Evolutionary conservation across 2,329 filamentous ascomycete genomes (phyloP).

Genomic region (Penicillium palitans): DNA sequence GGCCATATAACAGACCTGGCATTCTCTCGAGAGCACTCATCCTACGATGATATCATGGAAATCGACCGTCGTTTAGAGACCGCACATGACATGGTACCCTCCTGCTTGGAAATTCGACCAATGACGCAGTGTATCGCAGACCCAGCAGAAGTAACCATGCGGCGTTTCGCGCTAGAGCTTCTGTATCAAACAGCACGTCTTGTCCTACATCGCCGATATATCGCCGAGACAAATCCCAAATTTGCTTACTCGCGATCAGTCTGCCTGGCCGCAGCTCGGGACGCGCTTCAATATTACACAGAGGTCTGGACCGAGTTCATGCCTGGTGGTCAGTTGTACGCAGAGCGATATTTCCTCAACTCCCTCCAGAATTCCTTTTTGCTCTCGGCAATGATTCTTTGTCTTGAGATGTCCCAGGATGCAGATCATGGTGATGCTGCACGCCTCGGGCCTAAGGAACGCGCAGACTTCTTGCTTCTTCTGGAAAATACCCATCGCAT

Average conservation of each 20-base stretch:
- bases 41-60: conserved; percentile 40
- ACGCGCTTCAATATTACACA: conserved; percentile 52
- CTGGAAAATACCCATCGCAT: conserved; percentile 31
- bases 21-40: conserved; percentile 33
- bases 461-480: conserved; percentile 25
- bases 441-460: conserved; percentile 10
- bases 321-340: conserved; percentile 56
- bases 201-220: conserved; percentile 56
- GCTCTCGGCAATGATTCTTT: conserved; percentile 62
- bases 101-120: conserved; percentile 26
- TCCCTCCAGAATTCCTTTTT: conserved; percentile 61
- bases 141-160: conserved; percentile 53
- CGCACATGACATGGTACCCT: conserved; percentile 26
- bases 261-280: conserved; percentile 51
- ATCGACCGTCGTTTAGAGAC: conserved; percentile 40
- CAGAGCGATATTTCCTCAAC: conserved; percentile 59
- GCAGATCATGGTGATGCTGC: conserved; percentile 13
- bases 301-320: conserved; percentile 53
- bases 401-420: conserved; percentile 44
- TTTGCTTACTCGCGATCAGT: conserved; percentile 47
- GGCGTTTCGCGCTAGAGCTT: conserved; percentile 53
- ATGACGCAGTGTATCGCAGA: conserved; percentile 48
- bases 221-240: conserved; percentile 42
- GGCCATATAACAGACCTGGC: conserved; percentile 42
- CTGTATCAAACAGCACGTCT: conserved; percentile 54